These are phyloP conservation scores for Lupinus albus DNA, from an alignment of 306 rosid genomes.

Conservation along the genomic window DNA sequence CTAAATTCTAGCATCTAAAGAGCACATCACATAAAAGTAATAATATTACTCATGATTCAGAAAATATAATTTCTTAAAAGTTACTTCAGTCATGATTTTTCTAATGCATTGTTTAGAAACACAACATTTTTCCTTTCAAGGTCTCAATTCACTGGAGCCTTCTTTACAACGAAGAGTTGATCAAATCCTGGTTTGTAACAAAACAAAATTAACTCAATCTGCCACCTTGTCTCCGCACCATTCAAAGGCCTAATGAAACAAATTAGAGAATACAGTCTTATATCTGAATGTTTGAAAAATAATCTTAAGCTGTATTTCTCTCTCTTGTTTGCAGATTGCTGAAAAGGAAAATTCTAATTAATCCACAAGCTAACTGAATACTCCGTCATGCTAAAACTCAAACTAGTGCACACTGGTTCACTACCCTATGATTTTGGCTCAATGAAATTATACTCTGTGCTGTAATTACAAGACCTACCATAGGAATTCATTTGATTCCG, in stretches of 20 bases:
- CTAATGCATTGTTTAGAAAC: neutral
- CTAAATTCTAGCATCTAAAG: neutral
- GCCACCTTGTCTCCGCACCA: neutral
- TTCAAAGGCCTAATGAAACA: conserved; percentile 15
- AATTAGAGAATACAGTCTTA: neutral
- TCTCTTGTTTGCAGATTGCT: neutral
- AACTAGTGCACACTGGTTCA: neutral
- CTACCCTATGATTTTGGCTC: neutral
- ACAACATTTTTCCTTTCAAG: neutral
- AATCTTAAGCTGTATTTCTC: neutral
- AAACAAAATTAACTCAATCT: neutral
- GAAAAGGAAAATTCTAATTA: neutral
- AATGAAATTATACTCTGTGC: neutral
- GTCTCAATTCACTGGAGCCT: neutral
- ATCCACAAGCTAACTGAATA: neutral
- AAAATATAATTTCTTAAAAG: neutral
- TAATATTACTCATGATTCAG: conserved; percentile 1
- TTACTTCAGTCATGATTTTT: neutral
- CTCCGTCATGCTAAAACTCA: neutral
- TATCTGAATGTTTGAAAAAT: too few relatives aligned
- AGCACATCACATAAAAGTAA: conserved; percentile 11
- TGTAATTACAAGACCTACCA: neutral
- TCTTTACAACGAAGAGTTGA: neutral
- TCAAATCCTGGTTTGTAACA: neutral
- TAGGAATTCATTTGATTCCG: neutral